Evolutionary conservation across 2,329 filamentous ascomycete species (phyloP).

Genomic region (Exophiala aquamarina): DNA sequence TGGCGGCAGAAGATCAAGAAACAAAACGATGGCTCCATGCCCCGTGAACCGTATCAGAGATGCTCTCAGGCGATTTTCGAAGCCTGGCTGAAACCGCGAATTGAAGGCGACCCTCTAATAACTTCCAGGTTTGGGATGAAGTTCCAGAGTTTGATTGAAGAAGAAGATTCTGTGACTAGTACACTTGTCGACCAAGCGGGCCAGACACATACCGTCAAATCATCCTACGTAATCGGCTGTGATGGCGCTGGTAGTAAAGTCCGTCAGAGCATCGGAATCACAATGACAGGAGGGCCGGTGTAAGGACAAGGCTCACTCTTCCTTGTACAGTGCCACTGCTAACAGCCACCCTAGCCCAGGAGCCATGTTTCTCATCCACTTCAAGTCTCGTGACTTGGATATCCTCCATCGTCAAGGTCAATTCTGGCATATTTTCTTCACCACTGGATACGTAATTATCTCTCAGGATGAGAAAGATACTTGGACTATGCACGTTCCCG

Average conservation of each 20-base stretch:
- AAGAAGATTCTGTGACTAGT: constrained; percentile 15
- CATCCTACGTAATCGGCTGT: constrained; percentile 30
- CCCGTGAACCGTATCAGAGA: constrained; percentile 34
- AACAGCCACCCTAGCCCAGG: constrained; percentile 19
- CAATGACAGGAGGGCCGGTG: constrained; percentile 31
- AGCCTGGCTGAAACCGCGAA: constrained; percentile 33
- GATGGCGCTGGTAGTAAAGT: constrained; percentile 33
- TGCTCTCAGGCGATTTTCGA: constrained; percentile 38
- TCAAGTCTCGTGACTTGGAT: constrained; percentile 33
- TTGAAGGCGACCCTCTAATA: constrained; percentile 27
- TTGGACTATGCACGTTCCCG: constrained; percentile 27
- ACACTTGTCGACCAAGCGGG: constrained; percentile 24
- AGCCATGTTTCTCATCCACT: constrained; percentile 32
- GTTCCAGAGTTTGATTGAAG: constrained; percentile 22
- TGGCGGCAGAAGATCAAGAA: constrained; percentile 24
- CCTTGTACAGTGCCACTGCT: background rate
- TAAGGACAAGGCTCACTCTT: constrained; percentile 20
- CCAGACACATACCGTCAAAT: constrained; percentile 22
- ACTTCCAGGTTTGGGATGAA: constrained; percentile 32
- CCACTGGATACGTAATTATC: constrained; percentile 29
- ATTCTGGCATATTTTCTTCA: constrained; percentile 36
- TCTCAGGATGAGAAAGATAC: constrained; percentile 36
- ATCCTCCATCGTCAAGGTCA: constrained; percentile 28
- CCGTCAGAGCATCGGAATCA: constrained; percentile 26
- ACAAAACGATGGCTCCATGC: constrained; percentile 35